phyloP scores from a whole-genome alignment of 257 asterid species.

The Nicotiana tomentosiformis region DNA sequence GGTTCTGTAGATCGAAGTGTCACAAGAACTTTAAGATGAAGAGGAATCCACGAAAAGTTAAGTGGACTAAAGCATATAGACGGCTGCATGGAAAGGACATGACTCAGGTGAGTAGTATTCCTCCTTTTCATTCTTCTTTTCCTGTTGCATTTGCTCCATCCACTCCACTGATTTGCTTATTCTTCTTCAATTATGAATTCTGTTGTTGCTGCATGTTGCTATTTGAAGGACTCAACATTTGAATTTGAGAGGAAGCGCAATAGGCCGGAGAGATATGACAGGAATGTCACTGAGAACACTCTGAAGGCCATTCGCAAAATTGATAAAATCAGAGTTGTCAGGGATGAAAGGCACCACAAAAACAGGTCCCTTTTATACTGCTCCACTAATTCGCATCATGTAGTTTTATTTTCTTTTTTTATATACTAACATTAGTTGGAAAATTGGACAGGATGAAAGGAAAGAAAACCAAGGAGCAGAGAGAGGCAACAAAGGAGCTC shows the following conservation, averaged over 20 bases:
- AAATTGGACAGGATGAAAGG: conserved; percentile 47
- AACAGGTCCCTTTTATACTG: no score
- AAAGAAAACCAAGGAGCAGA: conserved; percentile 36
- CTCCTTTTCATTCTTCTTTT: no score
- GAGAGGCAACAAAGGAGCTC: conserved; percentile 42
- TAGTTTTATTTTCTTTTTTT: no score
- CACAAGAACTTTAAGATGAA: conserved; percentile 93
- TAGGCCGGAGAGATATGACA: conserved; percentile 75
- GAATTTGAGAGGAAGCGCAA: conserved; percentile 85
- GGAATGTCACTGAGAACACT: conserved; percentile 59
- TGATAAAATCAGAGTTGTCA: conserved; percentile 58
- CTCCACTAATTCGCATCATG: no score
- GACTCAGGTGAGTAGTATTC: conserved; percentile 53
- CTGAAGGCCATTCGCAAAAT: conserved; percentile 72
- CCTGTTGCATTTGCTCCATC: no score
- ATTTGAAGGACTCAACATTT: conserved; percentile 68
- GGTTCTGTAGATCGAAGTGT: conserved; percentile 83
- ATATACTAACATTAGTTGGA: neutral
- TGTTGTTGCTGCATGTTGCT: neutral
- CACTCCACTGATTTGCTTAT: no score
- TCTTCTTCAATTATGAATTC: no score
- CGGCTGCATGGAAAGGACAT: conserved; percentile 78
- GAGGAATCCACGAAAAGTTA: conserved; percentile 91
- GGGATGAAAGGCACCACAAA: conserved; percentile 46
- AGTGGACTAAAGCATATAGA: conserved; percentile 90